Percentiles rank a stretch among this genome's conserved stretches.
Evolutionary conservation across 129 eudicot species (phyloP).

Genomic region (Chrysanthemum makinoi): DNA sequence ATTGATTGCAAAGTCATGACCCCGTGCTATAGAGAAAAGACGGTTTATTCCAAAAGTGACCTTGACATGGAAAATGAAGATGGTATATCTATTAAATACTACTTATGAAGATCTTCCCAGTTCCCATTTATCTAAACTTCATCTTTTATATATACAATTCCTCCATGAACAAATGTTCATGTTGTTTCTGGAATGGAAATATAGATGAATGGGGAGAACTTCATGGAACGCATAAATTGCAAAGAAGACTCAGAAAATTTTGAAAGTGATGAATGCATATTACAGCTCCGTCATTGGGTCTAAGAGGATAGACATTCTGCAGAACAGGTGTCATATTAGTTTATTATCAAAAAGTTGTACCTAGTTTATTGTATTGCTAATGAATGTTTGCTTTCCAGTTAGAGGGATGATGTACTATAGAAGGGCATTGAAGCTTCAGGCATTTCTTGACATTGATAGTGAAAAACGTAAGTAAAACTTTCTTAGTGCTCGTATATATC

Average conservation of each 20-base stretch:
- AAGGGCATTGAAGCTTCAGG: slow-evolving; percentile 99
- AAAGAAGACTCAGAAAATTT: slow-evolving; percentile 58
- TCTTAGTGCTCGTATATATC: slow-evolving; percentile 14
- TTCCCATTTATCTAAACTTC: slow-evolving; percentile 28
- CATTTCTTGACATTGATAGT: slow-evolving; percentile 94
- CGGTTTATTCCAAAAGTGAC: slow-evolving; percentile 84
- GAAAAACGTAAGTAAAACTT: slow-evolving; percentile 59
- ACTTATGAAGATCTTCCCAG: slow-evolving; percentile 96
- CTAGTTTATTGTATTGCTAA: slow-evolving; percentile 16
- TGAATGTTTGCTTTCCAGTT: slow-evolving; percentile 52
- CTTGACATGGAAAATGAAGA: slow-evolving; percentile 98
- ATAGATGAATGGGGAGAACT: slow-evolving; percentile 98
- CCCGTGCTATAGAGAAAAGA: slow-evolving; percentile 97
- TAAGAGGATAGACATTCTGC: slow-evolving; percentile 95
- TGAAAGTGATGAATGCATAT: slow-evolving; percentile 84
- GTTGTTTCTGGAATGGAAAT: slow-evolving; percentile 21
- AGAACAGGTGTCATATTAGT: slow-evolving; percentile 64
- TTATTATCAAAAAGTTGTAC: background rate
- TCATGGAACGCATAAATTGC: slow-evolving; percentile 88
- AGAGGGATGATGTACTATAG: slow-evolving; percentile 99
- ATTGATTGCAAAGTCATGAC: slow-evolving; percentile 79
- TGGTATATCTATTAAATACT: slow-evolving; percentile 82
- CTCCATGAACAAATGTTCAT: slow-evolving; percentile 8
- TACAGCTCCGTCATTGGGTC: slow-evolving; percentile 99
- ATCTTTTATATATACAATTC: slow-evolving; percentile 16